Evolutionary conservation across 2,329 filamentous ascomycete genomes (phyloP).

Genomic region (Sclerotinia borealis): DNA sequence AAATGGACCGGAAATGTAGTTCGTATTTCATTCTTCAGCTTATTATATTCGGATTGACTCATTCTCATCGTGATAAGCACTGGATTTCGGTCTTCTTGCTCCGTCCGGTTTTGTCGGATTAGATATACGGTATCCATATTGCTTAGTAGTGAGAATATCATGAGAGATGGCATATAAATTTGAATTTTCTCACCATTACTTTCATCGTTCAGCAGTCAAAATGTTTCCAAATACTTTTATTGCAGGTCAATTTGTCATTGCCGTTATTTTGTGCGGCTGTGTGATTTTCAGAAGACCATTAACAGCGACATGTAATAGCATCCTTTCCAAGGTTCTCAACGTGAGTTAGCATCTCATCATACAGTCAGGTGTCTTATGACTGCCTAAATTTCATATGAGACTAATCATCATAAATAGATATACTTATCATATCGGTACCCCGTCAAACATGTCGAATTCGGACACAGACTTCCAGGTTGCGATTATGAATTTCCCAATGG

Average conservation of each 20-base stretch:
- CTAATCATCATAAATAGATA: neutral
- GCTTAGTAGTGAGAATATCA: neutral
- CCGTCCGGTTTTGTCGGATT: constrained; percentile 3
- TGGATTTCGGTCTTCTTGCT: neutral
- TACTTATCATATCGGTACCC: constrained; percentile 6
- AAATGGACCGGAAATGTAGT: neutral
- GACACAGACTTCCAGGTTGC: constrained; percentile 18
- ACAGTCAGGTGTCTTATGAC: neutral
- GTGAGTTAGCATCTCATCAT: neutral
- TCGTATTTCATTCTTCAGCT: neutral
- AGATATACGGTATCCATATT: neutral
- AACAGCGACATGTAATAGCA: neutral
- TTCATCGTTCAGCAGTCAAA: neutral
- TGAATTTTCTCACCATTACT: neutral
- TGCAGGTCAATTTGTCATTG: neutral
- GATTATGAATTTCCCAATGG: constrained; percentile 35
- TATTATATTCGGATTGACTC: neutral
- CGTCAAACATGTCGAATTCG: constrained; percentile 2
- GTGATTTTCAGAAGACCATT: neutral
- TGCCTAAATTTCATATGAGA: neutral
- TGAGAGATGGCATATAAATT: neutral
- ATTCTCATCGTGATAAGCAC: neutral
- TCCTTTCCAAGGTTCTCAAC: neutral
- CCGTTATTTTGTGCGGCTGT: neutral
- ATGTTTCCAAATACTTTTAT: constrained; percentile 5